phyloP scores from a whole-genome alignment of 2,329 filamentous ascomycete species.

The Aspergillus sergii region DNA sequence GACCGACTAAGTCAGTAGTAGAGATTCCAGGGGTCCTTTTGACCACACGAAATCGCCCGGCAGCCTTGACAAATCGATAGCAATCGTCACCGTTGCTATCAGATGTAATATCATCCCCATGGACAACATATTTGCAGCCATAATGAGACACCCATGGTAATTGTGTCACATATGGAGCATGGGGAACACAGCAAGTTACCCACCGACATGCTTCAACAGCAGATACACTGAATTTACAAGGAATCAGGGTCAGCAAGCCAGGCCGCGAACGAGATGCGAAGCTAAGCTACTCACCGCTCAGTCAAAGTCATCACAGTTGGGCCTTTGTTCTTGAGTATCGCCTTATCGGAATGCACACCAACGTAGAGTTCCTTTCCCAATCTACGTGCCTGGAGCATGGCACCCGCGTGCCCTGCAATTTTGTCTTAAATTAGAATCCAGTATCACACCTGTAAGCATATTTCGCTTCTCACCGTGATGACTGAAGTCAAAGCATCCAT shows the following conservation, averaged over 20 bases:
- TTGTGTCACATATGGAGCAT: constrained; percentile 92
- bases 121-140: constrained; percentile 92
- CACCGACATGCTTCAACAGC: constrained; percentile 95
- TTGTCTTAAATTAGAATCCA: constrained; percentile 12
- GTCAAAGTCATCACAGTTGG: constrained; percentile 94
- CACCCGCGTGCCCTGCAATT: constrained; percentile 80
- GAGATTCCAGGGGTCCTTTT: constrained; percentile 96
- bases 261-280: neutral
- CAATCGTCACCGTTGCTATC: constrained; percentile 93
- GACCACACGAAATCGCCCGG: constrained; percentile 91
- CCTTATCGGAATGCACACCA: constrained; percentile 93
- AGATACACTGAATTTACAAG: constrained; percentile 62
- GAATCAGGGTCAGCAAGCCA: constrained; percentile 8
- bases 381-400: constrained; percentile 93
- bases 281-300: constrained; percentile 64
- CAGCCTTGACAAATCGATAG: constrained; percentile 96
- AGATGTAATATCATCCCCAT: constrained; percentile 96
- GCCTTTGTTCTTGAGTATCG: constrained; percentile 94
- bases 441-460: neutral
- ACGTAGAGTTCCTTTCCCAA: constrained; percentile 86
- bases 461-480: constrained; percentile 71
- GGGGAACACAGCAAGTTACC: constrained; percentile 79
- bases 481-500: constrained; percentile 99
- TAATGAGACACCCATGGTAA: constrained; percentile 94
- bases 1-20: constrained; percentile 95